Conservation (phyloP, 2,329 filamentous ascomycete species). For the Aspergillus japonicus region DNA sequence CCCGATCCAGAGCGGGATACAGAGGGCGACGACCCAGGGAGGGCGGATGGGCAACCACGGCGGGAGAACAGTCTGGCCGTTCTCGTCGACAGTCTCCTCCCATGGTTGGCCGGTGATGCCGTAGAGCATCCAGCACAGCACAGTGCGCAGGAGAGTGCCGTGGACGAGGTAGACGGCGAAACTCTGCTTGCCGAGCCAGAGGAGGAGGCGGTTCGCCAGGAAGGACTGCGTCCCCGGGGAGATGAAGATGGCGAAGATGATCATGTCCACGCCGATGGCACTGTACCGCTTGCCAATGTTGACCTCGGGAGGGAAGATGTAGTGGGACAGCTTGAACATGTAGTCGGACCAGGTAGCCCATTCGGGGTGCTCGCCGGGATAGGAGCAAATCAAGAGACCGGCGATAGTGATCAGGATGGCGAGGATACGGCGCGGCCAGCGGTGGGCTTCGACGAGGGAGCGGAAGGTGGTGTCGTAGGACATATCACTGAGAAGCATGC, state of each 20-base stretch:
- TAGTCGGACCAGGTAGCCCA: conserved; percentile 51
- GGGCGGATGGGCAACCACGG: conserved; percentile 45
- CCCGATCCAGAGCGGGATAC: conserved; percentile 49
- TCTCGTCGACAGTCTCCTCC: conserved; percentile 42
- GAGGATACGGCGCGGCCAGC: conserved; percentile 40
- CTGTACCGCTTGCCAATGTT: conserved; percentile 49
- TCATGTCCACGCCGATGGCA: conserved; percentile 50
- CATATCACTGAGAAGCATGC: conserved; percentile 53
- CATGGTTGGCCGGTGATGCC: conserved; percentile 50
- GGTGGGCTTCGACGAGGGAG: conserved; percentile 45
- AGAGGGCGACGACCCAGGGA: conserved; percentile 41
- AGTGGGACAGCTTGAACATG: conserved; percentile 42
- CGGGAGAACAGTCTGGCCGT: conserved; percentile 40
- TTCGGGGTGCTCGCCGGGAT: conserved; percentile 52
- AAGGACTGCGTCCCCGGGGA: conserved; percentile 50
- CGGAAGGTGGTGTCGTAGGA: conserved; percentile 49
- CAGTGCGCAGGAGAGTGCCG: conserved; percentile 53
- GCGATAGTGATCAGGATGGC: conserved; percentile 40
- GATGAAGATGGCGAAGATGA: conserved; percentile 53
- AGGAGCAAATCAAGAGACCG: conserved; percentile 51
- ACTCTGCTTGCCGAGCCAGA: conserved; percentile 56
- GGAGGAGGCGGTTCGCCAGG: conserved; percentile 51
- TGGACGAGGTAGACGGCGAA: conserved; percentile 58
- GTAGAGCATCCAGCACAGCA: conserved; percentile 54
- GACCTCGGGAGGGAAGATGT: conserved; percentile 48